A percentile compares a stretch with the other conserved stretches of the same genome.
phyloP scores from a whole-genome alignment of 140 eudicot genomes.

The Oenanthe javanica region DNA sequence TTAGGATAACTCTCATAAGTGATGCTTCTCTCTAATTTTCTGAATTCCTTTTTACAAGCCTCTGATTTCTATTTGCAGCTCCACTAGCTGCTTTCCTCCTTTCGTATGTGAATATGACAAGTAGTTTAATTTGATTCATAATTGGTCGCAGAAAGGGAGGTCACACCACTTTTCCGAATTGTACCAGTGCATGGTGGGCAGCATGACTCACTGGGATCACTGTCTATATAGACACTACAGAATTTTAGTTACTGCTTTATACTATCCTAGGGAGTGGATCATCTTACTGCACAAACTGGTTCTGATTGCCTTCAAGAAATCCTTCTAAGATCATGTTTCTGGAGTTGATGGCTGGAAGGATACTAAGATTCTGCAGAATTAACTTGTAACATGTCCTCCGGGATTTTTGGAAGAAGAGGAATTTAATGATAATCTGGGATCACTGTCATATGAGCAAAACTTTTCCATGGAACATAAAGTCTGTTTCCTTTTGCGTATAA shows the following conservation, averaged over 20 bases:
- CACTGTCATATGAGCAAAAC: background rate
- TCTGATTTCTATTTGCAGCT: background rate
- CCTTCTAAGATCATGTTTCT: background rate
- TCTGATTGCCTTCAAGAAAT: background rate
- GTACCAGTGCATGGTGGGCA: background rate
- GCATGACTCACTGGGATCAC: background rate
- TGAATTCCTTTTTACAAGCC: background rate
- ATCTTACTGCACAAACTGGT: background rate
- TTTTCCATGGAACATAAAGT: background rate
- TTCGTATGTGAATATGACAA: background rate
- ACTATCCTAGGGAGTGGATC: background rate
- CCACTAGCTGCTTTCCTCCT: background rate
- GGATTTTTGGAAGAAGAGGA: background rate
- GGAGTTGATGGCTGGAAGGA: background rate
- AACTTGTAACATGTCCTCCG: background rate
- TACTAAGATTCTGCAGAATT: background rate
- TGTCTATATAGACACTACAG: background rate
- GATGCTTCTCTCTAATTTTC: background rate
- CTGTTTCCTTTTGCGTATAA: background rate
- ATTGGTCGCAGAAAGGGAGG: background rate
- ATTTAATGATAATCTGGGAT: background rate
- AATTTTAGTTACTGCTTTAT: background rate
- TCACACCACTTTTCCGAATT: background rate
- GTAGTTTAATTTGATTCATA: background rate
- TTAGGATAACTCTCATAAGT: background rate